These are phyloP conservation scores for Henckelia pumila DNA, from an alignment of 257 asterid species.

Conservation along the genomic window DNA sequence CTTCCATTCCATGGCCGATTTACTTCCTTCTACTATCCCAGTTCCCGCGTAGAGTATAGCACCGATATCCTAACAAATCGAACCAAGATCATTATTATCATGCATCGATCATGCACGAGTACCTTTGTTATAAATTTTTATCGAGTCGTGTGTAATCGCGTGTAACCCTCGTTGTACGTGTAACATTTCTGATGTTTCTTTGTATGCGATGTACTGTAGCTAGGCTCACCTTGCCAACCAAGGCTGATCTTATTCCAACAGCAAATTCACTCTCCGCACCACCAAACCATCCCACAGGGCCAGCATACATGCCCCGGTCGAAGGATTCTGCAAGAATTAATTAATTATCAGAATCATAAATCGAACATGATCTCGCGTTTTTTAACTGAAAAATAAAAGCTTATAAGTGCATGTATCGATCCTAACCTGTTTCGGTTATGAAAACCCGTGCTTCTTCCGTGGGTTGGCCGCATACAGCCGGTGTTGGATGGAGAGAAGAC, in stretches of 20 bases:
- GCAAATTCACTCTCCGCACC: conserved; percentile 95
- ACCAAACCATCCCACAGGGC: conserved; percentile 98
- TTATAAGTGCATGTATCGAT: conserved; percentile 1
- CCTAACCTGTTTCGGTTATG: conserved; percentile 48
- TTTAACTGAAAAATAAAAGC: not conserved
- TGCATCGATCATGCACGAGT: not conserved
- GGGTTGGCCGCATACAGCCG: conserved; percentile 66
- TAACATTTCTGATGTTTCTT: no score
- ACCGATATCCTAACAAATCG: conserved; percentile 50
- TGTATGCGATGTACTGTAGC: not conserved
- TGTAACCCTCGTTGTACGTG: no score
- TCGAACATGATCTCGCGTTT: not conserved
- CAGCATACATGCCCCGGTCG: conserved; percentile 99
- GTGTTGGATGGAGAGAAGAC: conserved; percentile 62
- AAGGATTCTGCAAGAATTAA: conserved; percentile 69
- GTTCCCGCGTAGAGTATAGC: conserved; percentile 95
- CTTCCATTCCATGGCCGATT: conserved; percentile 82
- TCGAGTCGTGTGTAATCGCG: no score
- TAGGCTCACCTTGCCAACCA: conserved; percentile 74
- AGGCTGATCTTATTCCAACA: conserved; percentile 96
- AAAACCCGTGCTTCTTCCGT: conserved; percentile 49
- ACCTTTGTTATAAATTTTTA: no score
- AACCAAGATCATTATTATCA: not conserved
- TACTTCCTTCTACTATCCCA: conserved; percentile 92
- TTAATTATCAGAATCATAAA: conserved; percentile 11